Evolutionary conservation across 768 basidiomycete genomes (phyloP), one percentile per base, ranked within the genome.

Genomic region (Hemileccinum rubropunctum): DNA sequence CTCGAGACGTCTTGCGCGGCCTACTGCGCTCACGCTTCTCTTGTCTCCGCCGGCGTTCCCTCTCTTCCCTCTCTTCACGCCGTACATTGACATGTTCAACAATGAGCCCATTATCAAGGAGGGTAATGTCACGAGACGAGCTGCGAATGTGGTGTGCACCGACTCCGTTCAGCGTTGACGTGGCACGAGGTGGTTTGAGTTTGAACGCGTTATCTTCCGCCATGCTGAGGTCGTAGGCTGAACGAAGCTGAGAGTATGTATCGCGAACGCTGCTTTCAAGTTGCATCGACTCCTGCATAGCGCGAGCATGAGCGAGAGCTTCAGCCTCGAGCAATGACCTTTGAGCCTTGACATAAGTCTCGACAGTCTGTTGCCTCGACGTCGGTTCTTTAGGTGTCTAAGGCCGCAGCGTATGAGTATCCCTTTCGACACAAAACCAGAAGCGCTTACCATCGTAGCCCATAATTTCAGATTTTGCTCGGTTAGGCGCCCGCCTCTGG

Each of bases 381-480:
- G 86, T 76, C 12, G 94, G 91, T 57, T 97, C 93, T 43, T 88
- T 84, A 12, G 91, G 92, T 64, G 92, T 98, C 95, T 98, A 30
- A 37, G 21, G 20, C 32, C 26, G 27, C 15, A 51, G 47, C 39
- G 55, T 43, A 51, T 62, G 17, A 47, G 42, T 9, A 51, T 45
- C 17, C 21, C 3, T 44, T 33, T 26, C 45, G 34, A 23, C 21
- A 35, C 18, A 50, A 45, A 41, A 47, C 32, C n/a, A 48, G 21
- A 37, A 42, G 39, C 14, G 76, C 86, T 62, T 68, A 88, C 89
- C 61, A 91, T 74, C 51, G 77, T 82, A 37, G 85, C 64, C 91
- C 90, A 93, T n/a, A 89, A 54, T 65, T 82, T 86, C 54, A 93
- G 62, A 67, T 91, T 90, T 56, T 81, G 81, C 63, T 91, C 88